Evolutionary conservation across 2,329 filamentous ascomycete genomes (phyloP).

Genomic region (Podosphaera xanthii): DNA sequence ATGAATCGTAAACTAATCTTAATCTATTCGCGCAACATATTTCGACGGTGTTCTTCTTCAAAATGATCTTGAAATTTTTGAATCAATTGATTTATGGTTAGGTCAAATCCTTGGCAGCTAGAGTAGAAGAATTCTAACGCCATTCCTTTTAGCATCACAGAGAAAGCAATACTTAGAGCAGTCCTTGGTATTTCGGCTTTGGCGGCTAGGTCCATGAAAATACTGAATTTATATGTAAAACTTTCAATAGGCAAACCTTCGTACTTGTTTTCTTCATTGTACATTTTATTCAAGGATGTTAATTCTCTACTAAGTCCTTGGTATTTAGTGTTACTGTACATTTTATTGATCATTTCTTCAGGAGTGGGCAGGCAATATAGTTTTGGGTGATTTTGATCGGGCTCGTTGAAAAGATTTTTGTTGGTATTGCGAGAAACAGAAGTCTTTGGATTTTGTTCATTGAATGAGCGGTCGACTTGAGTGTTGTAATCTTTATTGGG

Average conservation of each 20-base stretch:
- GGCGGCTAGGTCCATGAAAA: neutral
- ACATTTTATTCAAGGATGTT: neutral
- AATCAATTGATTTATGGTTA: neutral
- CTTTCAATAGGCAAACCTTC: neutral
- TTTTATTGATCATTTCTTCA: neutral
- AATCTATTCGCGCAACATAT: neutral
- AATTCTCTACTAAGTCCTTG: neutral
- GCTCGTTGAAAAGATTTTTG: neutral
- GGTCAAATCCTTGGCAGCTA: neutral
- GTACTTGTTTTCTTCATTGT: neutral
- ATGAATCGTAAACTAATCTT: neutral
- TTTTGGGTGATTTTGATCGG: neutral
- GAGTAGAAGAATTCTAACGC: neutral
- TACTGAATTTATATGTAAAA: neutral
- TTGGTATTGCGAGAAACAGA: neutral
- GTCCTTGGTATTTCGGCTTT: neutral
- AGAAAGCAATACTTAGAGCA: neutral
- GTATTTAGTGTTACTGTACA: neutral
- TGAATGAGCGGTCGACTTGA: too few species aligned
- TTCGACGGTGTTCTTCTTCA: neutral
- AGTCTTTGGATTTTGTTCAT: neutral
- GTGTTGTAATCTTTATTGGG: too few species aligned
- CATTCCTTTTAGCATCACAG: neutral
- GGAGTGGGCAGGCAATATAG: neutral
- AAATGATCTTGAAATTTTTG: neutral